These are phyloP conservation scores for Talaromyces sp. DNA, from an alignment of 2,329 filamentous ascomycete species.

Conservation along the genomic window DNA sequence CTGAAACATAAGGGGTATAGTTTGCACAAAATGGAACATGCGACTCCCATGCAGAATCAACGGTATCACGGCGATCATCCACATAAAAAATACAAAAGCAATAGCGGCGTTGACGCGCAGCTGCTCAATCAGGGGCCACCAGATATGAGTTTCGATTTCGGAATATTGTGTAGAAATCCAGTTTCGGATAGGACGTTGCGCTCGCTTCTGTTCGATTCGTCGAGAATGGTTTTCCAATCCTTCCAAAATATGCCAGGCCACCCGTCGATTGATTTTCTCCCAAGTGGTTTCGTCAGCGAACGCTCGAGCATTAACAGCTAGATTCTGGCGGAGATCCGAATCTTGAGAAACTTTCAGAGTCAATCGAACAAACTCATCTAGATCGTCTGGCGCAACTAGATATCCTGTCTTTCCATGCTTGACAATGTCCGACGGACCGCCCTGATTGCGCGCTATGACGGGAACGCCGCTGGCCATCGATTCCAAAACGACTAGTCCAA, in stretches of 20 bases:
- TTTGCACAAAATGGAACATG: conserved; percentile 19
- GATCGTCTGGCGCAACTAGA: conserved; percentile 57
- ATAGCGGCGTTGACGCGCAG: conserved; percentile 29
- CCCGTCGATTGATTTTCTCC: conserved; percentile 68
- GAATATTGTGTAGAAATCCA: conserved; percentile 23
- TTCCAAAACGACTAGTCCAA: conserved; percentile 67
- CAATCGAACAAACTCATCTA: conserved; percentile 56
- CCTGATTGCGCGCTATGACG: conserved; percentile 66
- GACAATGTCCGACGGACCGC: conserved; percentile 66
- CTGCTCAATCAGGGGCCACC: conserved; percentile 25
- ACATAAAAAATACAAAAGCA: conserved; percentile 34
- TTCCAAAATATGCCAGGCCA: conserved; percentile 60
- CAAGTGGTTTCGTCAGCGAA: conserved; percentile 64
- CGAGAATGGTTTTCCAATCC: conserved; percentile 37
- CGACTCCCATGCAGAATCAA: conserved; percentile 35
- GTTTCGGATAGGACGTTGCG: conserved; percentile 21
- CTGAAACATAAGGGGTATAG: conserved; percentile 18
- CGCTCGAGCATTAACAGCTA: conserved; percentile 50
- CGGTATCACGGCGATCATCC: conserved; percentile 37
- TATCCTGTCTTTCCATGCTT: conserved; percentile 59
- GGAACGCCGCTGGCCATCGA: conserved; percentile 69
- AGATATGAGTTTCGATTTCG: conserved; percentile 17
- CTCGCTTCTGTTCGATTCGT: conserved; percentile 11
- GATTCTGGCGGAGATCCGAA: conserved; percentile 39
- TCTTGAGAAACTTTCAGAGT: conserved; percentile 52